Percentiles rank a stretch among this genome's conserved stretches.
Conservation (phyloP, 495 filamentous ascomycete species). For the Tetracladium setigerum region DNA sequence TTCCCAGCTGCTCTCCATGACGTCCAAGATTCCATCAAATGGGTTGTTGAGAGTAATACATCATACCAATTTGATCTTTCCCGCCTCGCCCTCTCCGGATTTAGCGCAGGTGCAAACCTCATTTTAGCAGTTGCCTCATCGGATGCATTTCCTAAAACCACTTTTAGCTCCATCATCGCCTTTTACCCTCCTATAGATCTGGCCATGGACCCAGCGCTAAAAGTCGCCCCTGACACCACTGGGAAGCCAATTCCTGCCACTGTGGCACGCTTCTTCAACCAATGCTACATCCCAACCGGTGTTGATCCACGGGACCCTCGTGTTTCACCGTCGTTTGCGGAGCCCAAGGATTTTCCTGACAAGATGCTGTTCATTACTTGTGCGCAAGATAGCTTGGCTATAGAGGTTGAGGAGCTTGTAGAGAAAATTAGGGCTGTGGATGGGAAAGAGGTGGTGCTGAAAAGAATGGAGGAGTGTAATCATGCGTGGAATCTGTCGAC, state of each 20-base stretch:
- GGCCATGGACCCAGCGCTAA: conserved; percentile 17
- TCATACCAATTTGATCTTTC: conserved; percentile 25
- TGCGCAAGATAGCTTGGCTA: conserved; percentile 32
- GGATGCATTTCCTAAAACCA: conserved; percentile 30
- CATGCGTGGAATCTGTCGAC: conserved; percentile 19
- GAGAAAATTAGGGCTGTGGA: conserved; percentile 22
- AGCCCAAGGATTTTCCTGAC: conserved; percentile 30
- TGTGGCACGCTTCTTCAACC: conserved; percentile 14
- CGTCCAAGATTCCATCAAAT: conserved; percentile 40
- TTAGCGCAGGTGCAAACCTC: conserved; percentile 37
- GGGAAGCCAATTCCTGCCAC: conserved; percentile 5
- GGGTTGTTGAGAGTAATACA: conserved; percentile 28
- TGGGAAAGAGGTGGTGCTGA: conserved; percentile 29
- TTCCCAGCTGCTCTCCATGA: conserved; percentile 40
- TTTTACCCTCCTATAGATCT: conserved; percentile 37
- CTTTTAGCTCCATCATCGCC: conserved; percentile 33
- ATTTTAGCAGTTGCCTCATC: conserved; percentile 27
- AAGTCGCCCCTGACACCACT: conserved; percentile 9
- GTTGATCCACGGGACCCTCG: conserved; percentile 36
- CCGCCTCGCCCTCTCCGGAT: conserved; percentile 35
- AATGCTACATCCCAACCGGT: conserved; percentile 18
- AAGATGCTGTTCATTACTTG: conserved; percentile 37
- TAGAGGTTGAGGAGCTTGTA: conserved; percentile 35
- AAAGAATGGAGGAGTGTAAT: conserved; percentile 33
- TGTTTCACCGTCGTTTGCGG: conserved; percentile 37